Evolutionary conservation across 345 rosid genomes (phyloP).

Genomic region (Sisymbrium irio): DNA sequence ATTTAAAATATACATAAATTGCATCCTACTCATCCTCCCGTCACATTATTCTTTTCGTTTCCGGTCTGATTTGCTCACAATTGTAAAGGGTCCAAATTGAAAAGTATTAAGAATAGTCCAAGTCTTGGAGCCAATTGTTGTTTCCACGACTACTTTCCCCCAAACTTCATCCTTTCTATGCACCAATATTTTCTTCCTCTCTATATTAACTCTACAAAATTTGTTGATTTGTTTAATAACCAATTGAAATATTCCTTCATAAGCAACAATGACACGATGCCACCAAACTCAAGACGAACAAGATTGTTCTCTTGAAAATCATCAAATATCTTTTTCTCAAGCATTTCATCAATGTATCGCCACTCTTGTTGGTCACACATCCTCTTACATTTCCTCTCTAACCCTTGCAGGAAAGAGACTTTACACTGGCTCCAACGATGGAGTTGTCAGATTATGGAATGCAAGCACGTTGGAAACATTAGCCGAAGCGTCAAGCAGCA

Average conservation of each 20-base stretch:
- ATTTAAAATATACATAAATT: not conserved
- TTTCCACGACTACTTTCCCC: conserved; percentile 32
- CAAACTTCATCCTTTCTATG: not conserved
- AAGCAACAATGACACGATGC: conserved; percentile 19
- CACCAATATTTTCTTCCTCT: conserved; percentile 3
- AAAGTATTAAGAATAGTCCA: conserved; percentile 23
- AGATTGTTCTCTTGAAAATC: conserved; percentile 6
- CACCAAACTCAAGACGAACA: not conserved
- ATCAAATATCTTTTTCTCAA: conserved; percentile 8
- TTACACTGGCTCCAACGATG: conserved; percentile 63
- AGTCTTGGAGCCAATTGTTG: conserved; percentile 30
- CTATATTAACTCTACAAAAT: conserved; percentile 3
- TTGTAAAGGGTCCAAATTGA: conserved; percentile 16
- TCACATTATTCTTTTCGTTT: conserved; percentile 26
- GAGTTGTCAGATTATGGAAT: conserved; percentile 64
- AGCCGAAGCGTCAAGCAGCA: conserved; percentile 20
- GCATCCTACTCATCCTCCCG: conserved; percentile 32
- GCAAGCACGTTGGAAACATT: conserved; percentile 40
- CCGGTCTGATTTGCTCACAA: conserved; percentile 16
- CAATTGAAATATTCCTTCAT: conserved; percentile 11
- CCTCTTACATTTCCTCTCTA: conserved; percentile 64
- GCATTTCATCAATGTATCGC: conserved; percentile 47
- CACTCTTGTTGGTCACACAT: conserved; percentile 59
- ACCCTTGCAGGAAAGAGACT: conserved; percentile 60
- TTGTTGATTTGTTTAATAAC: not conserved